Evolutionary conservation across 371 early-diverging fungal genomes (phyloP).

Genomic region (Syncephalastrum sp.): DNA sequence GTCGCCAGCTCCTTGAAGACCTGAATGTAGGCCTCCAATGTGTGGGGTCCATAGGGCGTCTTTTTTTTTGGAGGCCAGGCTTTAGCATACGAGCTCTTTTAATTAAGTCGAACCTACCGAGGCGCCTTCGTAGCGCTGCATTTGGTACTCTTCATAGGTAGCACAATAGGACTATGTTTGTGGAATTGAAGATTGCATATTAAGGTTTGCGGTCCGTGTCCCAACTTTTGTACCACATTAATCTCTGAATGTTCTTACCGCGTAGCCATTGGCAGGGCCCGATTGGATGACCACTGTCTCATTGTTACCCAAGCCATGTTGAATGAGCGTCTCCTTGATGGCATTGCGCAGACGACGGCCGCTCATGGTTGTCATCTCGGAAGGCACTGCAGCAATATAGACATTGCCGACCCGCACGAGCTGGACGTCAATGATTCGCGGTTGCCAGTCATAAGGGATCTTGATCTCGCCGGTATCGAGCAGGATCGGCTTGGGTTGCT

Average conservation of each 20-base stretch:
- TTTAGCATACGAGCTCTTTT: no score
- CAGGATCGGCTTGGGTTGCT: slow-evolving; percentile 61
- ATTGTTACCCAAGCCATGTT: slow-evolving; percentile 39
- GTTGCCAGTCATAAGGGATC: slow-evolving; percentile 57
- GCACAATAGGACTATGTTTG: slow-evolving; percentile 52
- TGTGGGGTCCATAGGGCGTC: slow-evolving; percentile 67
- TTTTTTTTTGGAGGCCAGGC: not conserved
- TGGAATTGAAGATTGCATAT: not conserved
- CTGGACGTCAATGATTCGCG: slow-evolving; percentile 54
- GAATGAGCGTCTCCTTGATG: slow-evolving; percentile 33
- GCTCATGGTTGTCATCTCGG: slow-evolving; percentile 68
- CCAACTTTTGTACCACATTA: not conserved
- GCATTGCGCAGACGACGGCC: slow-evolving; percentile 54
- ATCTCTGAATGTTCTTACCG: slow-evolving; percentile 19
- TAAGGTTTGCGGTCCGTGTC: not conserved
- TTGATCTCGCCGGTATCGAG: slow-evolving; percentile 59
- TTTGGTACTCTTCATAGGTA: slow-evolving; percentile 65
- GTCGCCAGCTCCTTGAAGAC: slow-evolving; percentile 47
- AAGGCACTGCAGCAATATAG: slow-evolving; percentile 57
- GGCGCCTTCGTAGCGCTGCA: slow-evolving; percentile 70
- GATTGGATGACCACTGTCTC: slow-evolving; percentile 52
- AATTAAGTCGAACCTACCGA: slow-evolving; percentile 24
- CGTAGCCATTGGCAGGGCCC: slow-evolving; percentile 52
- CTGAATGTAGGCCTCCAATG: slow-evolving; percentile 56
- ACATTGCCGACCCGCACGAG: slow-evolving; percentile 52